Evolutionary conservation across 805 yeast genomes (phyloP), one percentile per base, ranked within the genome.

Genomic region (Candida incommunis): DNA sequence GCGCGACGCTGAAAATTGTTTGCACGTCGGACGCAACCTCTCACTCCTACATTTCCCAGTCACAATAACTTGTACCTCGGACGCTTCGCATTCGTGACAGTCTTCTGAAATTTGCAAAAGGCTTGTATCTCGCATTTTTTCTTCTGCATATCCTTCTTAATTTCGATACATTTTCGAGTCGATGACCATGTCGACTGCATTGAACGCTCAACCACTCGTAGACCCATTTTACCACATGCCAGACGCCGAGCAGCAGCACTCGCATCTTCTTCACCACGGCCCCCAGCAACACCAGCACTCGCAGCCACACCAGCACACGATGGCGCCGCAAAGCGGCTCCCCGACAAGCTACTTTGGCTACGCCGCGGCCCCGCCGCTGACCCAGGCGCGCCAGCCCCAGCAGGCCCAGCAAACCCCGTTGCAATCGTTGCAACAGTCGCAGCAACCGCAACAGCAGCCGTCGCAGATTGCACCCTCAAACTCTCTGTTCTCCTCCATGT

Each of bases 371-470:
- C n/a, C n/a, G n/a, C 37, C 37, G 18, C 9, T n/a, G 11, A 9
- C 18, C 15, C 45, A 31, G 22, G 41, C 22, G 27, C 48, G 26
- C 23, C 43, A 26, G 41, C 46, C 3, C 7, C 23, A 23, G 3
- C 48, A 46, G 41, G 5, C 21, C 22, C 31, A 11, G 43, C 45
- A 7, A 27, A 16, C 3, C 3, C 27, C 40, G 34, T 24, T 3
- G 3, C 26, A n/a, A 23, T 21, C 3, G 13, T 41, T 22, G 34
- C 46, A 44, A 20, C 27, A 44, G 34, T 24, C 3, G 3, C 26
- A n/a, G 29, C 24, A 4, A 4, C 43, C 29, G 34, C 46, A 44
- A 20, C 24, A 18, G 7, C 37, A 7, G 20, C 18, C 5, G 37
- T 31, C 37, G 7, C 27, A 25, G 27, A 7, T 9, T 7, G 11